These are phyloP conservation scores for Perkinsus olseni DNA, from an alignment of 169 alveolate species.

Conservation along the genomic window DNA sequence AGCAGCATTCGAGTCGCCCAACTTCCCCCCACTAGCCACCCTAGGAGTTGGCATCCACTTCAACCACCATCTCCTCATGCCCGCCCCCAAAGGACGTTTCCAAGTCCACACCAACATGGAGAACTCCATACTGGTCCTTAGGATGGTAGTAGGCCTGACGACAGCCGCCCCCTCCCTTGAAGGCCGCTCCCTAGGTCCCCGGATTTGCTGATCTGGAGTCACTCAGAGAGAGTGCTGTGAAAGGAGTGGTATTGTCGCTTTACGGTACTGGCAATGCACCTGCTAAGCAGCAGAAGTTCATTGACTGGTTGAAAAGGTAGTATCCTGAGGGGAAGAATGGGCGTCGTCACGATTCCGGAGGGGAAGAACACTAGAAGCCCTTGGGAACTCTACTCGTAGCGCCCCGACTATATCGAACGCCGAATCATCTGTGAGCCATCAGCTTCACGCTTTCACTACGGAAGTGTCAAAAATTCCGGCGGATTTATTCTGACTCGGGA, in stretches of 20 bases:
- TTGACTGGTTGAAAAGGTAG: neutral
- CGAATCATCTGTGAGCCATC: too few relatives aligned
- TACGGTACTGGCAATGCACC: constrained; percentile 8
- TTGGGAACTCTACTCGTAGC: too few relatives aligned
- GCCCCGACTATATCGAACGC: too few relatives aligned
- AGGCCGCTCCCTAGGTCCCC: neutral
- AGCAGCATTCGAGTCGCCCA: constrained; percentile 69
- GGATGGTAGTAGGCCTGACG: neutral
- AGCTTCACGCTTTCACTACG: too few relatives aligned
- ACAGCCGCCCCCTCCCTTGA: too few relatives aligned
- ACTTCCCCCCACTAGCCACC: constrained; percentile 46
- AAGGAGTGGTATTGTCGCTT: neutral
- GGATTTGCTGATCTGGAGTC: neutral
- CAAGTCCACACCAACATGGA: neutral
- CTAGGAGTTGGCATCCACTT: constrained; percentile 48
- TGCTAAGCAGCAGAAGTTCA: neutral
- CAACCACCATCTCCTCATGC: constrained; percentile 27
- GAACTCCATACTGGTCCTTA: neutral
- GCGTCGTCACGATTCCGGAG: too few relatives aligned
- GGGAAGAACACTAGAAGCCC: too few relatives aligned
- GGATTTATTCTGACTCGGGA: neutral
- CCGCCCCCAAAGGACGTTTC: neutral
- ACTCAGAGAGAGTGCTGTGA: neutral
- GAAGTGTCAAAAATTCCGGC: too few relatives aligned
- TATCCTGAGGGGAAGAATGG: neutral